Base-by-base conservation (phyloP, 176 grass and related monocot genomes). In the Echinochloa phyllopogon region DNA sequence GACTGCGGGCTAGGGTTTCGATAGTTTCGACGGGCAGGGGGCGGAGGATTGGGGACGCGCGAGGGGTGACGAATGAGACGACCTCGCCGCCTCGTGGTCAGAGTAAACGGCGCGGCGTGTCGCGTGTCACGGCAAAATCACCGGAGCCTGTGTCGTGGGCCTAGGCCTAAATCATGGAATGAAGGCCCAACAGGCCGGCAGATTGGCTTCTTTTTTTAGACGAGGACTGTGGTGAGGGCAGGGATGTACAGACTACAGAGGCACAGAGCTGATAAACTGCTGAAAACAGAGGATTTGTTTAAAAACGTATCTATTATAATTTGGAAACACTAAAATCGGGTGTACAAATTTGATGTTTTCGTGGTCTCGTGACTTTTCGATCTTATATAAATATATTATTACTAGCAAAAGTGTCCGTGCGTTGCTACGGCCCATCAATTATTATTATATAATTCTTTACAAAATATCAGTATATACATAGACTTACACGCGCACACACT, bases 1-100 rank as follows among this genome's bases (percentile, higher is more conserved):
- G 70, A 71, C 38, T 61, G 14, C 20, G 49, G 43, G 82, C 80
- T 91, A 94, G 88, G 88, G 93, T 92, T 94, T 85, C 71, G 81
- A 51, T 75, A 62, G 83, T 92, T 94, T 85, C 71, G 81, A 51
- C 78, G 68, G 83, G 20, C 49, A 27, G 52, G 18, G 56, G 51
- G 69, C 7, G 21, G 45, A 21, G 10, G 50, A 25, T 38, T n/a
- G 29, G 44, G 6, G 48, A 39, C 29, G 78, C 48, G 50, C 5
- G 58, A n/a, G n/a, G n/a, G 65, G 53, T n/a, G 50, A 36, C 7
- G 65, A 81, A 76, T 1, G 29, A 49, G 45, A 80, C 18, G 61
- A 51, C 43, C 29, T 51, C 11, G 77, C 61, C 78, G 59, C 65
- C 17, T 42, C 58, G 5, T 44, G 4, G 3, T 0, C 24, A 11